phyloP scores from a whole-genome alignment of 306 rosid genomes.

The Acacia confusa region DNA sequence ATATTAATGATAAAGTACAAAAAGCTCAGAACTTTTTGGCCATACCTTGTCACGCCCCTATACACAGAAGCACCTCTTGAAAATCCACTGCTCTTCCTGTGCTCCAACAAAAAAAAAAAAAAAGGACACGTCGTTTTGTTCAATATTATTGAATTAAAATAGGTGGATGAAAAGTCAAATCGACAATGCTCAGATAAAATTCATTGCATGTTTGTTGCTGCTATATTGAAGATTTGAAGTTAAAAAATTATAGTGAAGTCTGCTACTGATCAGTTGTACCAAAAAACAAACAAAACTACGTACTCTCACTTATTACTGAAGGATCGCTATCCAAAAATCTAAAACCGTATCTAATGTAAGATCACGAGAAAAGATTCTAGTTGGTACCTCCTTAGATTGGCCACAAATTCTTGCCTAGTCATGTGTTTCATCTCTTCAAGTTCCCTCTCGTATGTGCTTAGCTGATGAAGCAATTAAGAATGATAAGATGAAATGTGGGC shows the following conservation, averaged over 20 bases:
- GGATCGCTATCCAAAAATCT: not conserved
- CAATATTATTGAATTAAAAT: slow-evolving; percentile 6
- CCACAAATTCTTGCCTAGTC: slow-evolving; percentile 97
- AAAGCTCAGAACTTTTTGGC: slow-evolving; percentile 47
- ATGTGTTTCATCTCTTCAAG: slow-evolving; percentile 93
- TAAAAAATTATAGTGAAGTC: not conserved
- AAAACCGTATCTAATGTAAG: not conserved
- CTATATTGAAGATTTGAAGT: not conserved
- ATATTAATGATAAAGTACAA: slow-evolving; percentile 26
- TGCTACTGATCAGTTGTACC: not conserved
- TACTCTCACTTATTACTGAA: not conserved
- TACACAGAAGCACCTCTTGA: slow-evolving; percentile 99
- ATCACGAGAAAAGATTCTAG: slow-evolving; percentile 21
- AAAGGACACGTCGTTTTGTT: slow-evolving; percentile 26
- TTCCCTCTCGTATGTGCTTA: slow-evolving; percentile 83
- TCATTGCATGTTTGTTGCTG: not conserved
- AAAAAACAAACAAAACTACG: not conserved
- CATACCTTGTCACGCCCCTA: slow-evolving; percentile 99
- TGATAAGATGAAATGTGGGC: slow-evolving; percentile 26
- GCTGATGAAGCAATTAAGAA: slow-evolving; percentile 52
- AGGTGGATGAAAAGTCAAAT: not conserved
- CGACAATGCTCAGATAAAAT: not conserved
- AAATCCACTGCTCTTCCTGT: slow-evolving; percentile 99
- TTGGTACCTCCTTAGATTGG: slow-evolving; percentile 86
- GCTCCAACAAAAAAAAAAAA: not conserved